Evolutionary conservation across 2,329 filamentous ascomycete species (phyloP).

Genomic region (Didymosphaeria variabile): DNA sequence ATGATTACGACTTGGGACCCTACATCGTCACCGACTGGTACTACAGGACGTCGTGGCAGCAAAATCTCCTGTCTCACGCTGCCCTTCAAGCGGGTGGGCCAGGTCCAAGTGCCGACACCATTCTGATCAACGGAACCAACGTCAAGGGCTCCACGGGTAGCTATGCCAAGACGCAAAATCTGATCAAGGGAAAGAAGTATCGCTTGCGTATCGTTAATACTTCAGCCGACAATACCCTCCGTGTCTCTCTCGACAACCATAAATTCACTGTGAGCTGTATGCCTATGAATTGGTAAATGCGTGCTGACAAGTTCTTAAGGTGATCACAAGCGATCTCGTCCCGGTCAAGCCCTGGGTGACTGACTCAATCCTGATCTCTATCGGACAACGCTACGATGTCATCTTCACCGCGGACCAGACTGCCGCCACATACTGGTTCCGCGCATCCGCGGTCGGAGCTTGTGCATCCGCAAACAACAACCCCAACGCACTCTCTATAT

Average conservation of each 20-base stretch:
- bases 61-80: slow-evolving; percentile 26
- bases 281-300: not conserved
- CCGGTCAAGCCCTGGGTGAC: slow-evolving; percentile 51
- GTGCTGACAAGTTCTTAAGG: not conserved
- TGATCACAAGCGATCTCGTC: slow-evolving; percentile 48
- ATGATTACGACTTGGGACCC: slow-evolving; percentile 67
- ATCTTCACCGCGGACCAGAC: slow-evolving; percentile 54
- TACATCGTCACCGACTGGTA: slow-evolving; percentile 71
- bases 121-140: slow-evolving; percentile 33
- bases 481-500: slow-evolving; percentile 25
- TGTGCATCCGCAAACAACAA: slow-evolving; percentile 47
- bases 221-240: slow-evolving; percentile 33
- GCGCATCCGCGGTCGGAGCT: slow-evolving; percentile 46
- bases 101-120: slow-evolving; percentile 52
- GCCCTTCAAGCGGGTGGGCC: slow-evolving; percentile 41
- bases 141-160: slow-evolving; percentile 36
- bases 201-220: slow-evolving; percentile 66
- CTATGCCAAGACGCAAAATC: slow-evolving; percentile 25
- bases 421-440: slow-evolving; percentile 54
- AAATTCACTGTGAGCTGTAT: slow-evolving; percentile 41
- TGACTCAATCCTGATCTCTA: slow-evolving; percentile 48
- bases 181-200: slow-evolving; percentile 59
- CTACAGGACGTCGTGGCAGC: slow-evolving; percentile 42
- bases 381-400: slow-evolving; percentile 57
- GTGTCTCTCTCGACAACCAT: slow-evolving; percentile 48